phyloP scores from a whole-genome alignment of 106 monocot genomes.

The Posidonia australis region DNA sequence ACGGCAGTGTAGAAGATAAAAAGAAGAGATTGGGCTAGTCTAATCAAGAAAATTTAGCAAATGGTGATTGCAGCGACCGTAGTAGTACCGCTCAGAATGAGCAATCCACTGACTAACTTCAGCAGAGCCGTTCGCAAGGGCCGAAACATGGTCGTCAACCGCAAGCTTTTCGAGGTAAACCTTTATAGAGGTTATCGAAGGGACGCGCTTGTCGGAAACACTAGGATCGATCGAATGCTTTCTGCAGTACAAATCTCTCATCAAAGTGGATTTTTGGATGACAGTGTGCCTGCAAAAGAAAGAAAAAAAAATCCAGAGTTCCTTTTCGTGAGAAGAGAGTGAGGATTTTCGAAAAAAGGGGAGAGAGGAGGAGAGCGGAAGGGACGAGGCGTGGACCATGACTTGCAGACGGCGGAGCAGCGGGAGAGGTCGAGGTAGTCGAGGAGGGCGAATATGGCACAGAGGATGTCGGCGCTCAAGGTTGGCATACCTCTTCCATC shows the following conservation, averaged over 20 bases:
- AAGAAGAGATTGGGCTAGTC: too few species aligned
- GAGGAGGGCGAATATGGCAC: conserved; percentile 53
- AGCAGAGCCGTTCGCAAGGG: conserved; percentile 1
- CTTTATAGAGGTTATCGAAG: neutral
- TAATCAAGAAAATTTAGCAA: too few species aligned
- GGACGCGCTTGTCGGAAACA: neutral
- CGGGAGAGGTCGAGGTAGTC: conserved; percentile 58
- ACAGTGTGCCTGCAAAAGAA: neutral
- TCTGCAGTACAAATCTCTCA: neutral
- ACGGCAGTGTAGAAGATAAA: too few species aligned
- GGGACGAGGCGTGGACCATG: conserved; percentile 30
- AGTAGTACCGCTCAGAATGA: conserved; percentile 3
- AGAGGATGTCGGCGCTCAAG: conserved; percentile 52
- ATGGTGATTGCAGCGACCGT: too few species aligned
- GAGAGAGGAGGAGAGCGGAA: neutral
- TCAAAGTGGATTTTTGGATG: conserved; percentile 7
- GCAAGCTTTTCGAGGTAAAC: conserved; percentile 5
- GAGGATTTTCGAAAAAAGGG: too few species aligned
- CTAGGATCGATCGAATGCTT: neutral
- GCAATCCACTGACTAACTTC: conserved; percentile 3
- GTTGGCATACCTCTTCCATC: too few species aligned
- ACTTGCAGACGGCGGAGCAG: conserved; percentile 71
- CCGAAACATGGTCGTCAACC: conserved; percentile 3
- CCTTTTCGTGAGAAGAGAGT: too few species aligned
- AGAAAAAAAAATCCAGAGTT: too few species aligned